Evolutionary conservation across 2,329 filamentous ascomycete species (phyloP), one percentile per base, ranked within the genome.

Genomic region (Sporothrix dimorphospora): DNA sequence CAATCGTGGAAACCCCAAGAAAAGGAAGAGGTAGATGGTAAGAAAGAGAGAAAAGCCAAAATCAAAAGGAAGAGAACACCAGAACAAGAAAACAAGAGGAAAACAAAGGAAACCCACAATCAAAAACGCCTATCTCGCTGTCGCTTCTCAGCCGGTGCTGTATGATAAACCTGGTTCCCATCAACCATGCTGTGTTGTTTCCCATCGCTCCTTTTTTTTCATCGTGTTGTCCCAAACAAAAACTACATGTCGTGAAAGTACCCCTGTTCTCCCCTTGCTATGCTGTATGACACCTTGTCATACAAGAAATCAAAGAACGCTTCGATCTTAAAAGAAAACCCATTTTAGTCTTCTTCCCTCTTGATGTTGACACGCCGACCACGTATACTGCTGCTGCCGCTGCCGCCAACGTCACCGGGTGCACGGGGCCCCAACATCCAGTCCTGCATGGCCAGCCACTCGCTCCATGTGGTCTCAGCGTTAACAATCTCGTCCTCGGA

Each of bases 381-480:
- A 9, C 34, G 69, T n/a, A 9, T 11, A 49, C 16, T 49, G 42
- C 72, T 67, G 24, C 74, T 67, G 16, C 70, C 59, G 51, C 27
- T 16, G 71, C 72, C 16, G 73, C 72, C 73, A 2, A 76, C 77
- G 65, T 74, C 78, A 38, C 85, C 84, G 7, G 91, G 92, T 42
- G 91, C 91, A 74, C 93, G 85, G 1, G 93, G 92, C 1, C 94
- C 94, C n/a, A 98, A 84, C 94, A 97, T 97, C 95, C 95, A 98
- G 81, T 98, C 95, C 81, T 97, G 94, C 93, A 98, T 97, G 14
- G 93, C 93, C 42, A 98, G 83, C 95, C 95, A 98, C 78, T 95
- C 91, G 79, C 94, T 97, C 96, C 96, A 99, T 73, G 87, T 90
- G 74, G 88, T 87, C 82, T 98, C 95, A 0, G 94, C 94, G 16